A percentile compares a stretch with the other conserved stretches of the same genome.
phyloP scores from a whole-genome alignment of 2,329 filamentous ascomycete genomes.

The Arthrobotrys megalospora region DNA sequence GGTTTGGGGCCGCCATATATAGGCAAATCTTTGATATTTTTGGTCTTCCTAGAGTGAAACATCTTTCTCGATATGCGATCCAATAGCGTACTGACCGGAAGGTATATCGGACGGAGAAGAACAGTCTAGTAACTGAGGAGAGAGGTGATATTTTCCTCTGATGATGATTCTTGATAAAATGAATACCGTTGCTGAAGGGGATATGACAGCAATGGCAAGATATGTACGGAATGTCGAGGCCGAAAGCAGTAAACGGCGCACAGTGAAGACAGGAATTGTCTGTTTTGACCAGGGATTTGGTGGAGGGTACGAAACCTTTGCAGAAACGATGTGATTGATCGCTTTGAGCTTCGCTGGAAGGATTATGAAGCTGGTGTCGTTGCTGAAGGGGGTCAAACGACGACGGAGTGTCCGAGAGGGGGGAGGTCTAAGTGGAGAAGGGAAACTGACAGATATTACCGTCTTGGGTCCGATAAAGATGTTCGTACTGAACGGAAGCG shows the following conservation, averaged over 20 bases:
- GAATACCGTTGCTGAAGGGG: background rate
- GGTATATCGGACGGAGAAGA: background rate
- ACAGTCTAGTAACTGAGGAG: no score
- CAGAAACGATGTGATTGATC: background rate
- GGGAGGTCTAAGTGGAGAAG: background rate
- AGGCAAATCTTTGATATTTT: constrained; percentile 22
- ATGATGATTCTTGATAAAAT: background rate
- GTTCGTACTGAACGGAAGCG: background rate
- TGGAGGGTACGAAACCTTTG: background rate
- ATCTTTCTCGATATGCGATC: constrained; percentile 1
- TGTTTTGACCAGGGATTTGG: no score
- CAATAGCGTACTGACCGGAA: constrained; percentile 11
- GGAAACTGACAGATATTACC: background rate
- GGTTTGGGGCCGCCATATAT: background rate
- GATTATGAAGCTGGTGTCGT: background rate
- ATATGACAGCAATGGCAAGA: background rate
- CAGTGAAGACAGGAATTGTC: no score
- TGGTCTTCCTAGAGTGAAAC: constrained; percentile 22
- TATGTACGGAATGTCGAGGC: background rate
- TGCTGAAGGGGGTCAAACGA: background rate
- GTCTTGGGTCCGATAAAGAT: background rate
- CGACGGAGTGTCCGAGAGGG: background rate
- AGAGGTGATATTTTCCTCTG: background rate
- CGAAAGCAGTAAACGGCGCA: background rate
- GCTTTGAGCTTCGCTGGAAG: background rate